phyloP scores from a whole-genome alignment of 2,329 filamentous ascomycete species.

The Pseudogymnoascus sp. region DNA sequence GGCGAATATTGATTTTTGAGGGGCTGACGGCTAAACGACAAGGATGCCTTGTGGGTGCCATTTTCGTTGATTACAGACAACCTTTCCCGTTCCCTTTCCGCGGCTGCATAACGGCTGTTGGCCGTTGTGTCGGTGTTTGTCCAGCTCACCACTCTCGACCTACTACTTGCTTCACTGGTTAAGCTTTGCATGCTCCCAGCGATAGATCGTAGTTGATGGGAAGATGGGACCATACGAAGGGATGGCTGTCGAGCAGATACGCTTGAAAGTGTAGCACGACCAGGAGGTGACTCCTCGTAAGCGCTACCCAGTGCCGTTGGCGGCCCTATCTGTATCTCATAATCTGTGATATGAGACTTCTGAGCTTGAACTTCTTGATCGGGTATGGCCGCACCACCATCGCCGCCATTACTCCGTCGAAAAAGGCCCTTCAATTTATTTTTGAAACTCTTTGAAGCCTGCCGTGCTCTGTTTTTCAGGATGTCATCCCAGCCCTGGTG shows the following conservation, averaged over 20 bases:
- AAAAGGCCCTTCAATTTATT: conserved; percentile 55
- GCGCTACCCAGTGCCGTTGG: conserved; percentile 25
- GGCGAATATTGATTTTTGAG: conserved; percentile 24
- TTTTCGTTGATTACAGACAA: conserved; percentile 60
- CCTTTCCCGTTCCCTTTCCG: conserved; percentile 46
- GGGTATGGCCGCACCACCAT: conserved; percentile 34
- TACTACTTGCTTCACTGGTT: conserved; percentile 40
- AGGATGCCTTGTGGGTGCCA: conserved; percentile 37
- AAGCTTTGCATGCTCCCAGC: conserved; percentile 50
- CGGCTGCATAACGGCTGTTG: conserved; percentile 30
- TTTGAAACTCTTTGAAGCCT: conserved; percentile 55
- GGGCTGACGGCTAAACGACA: conserved; percentile 27
- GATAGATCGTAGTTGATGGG: conserved; percentile 43
- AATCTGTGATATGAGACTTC: conserved; percentile 24
- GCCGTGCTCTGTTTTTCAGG: conserved; percentile 48
- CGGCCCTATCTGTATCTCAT: conserved; percentile 16
- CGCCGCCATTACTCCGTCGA: conserved; percentile 32
- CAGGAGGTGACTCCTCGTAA: conserved; percentile 39
- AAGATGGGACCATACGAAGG: conserved; percentile 40
- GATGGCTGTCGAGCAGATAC: conserved; percentile 45
- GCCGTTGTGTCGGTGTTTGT: conserved; percentile 47
- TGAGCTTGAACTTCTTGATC: conserved; percentile 46
- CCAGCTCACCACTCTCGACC: conserved; percentile 68
- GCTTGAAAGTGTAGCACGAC: conserved; percentile 17
- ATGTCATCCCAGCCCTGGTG: conserved; percentile 27